Evolutionary conservation across 2,329 filamentous ascomycete genomes (phyloP).

Genomic region (Hirsutella minnesotensis): DNA sequence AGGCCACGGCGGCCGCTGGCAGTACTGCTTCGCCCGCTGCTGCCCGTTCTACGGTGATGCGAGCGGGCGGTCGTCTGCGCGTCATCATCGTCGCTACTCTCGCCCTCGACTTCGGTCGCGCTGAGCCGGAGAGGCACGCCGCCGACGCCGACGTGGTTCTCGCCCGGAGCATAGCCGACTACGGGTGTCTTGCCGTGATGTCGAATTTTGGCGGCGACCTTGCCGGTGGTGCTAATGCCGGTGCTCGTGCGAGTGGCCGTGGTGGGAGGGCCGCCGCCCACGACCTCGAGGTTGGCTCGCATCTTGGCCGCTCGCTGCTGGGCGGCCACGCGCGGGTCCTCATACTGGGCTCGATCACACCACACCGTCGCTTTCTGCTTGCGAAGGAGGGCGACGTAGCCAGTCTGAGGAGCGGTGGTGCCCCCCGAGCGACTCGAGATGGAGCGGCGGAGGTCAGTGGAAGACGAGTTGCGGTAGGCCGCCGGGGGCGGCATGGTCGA

Average conservation of each 20-base stretch:
- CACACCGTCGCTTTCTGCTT: constrained; percentile 97
- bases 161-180: constrained; percentile 65
- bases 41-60: constrained; percentile 60
- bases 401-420: constrained; percentile 42
- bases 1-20: constrained; percentile 37
- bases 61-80: constrained; percentile 30
- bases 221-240: constrained; percentile 46
- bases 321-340: constrained; percentile 74
- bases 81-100: constrained; percentile 68
- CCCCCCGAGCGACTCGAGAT: constrained; percentile 66
- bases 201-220: constrained; percentile 75
- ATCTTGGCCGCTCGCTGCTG: constrained; percentile 81
- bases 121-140: constrained; percentile 86
- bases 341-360: constrained; percentile 88
- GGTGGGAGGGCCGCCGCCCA: constrained; percentile 42
- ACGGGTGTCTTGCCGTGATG: constrained; percentile 74
- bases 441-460: constrained; percentile 56
- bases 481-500: constrained; percentile 54
- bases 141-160: constrained; percentile 60
- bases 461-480: constrained; percentile 43
- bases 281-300: constrained; percentile 73
- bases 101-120: constrained; percentile 89
- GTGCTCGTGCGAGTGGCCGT: constrained; percentile 44
- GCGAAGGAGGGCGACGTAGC: constrained; percentile 90
- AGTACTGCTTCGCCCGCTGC: constrained; percentile 62